Evolutionary conservation across 352 stramenopile species (phyloP), one percentile per base, ranked within the genome.

Genomic region (Pythium scleroteichum): DNA sequence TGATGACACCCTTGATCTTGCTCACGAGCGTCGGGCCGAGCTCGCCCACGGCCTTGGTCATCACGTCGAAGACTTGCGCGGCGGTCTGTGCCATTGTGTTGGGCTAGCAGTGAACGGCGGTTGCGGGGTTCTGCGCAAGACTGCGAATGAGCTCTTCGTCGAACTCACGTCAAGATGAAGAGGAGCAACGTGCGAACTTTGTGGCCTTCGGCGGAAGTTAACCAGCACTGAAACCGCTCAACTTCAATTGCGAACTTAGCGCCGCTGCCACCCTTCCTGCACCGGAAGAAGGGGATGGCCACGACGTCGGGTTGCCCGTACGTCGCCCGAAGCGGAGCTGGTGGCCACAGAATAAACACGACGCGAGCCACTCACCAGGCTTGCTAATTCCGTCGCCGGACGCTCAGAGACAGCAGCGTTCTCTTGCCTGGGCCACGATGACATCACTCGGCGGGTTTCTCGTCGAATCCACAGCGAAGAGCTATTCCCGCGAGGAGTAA

Each of bases 1-100:
- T 91, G 64, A 94, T 92, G 22, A 76, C 67, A 50, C 80, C 82
- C 58, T 94, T 92, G 59, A 94, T 72, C 57, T 90, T 89, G 41
- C 45, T 75, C 60, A 90, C 78, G 53, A 94, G 77, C 61, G 78
- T 76, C 53, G 78, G 78, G 39, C 84, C 84, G 33, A 87, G 61
- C 59, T 90, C 79, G 55, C 77, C 78, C 53, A 93, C 79, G 52
- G 83, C 79, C 26, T 71, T 66, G 44, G 66, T 74, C 81, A 93
- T 91, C 53, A 83, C 69, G 26, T 73, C 71, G 72, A 93, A 93
- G 64, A 90, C 60, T 67, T 91, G 78, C 16, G 73, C 68, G 17
- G 83, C 76, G 49, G 61, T 73, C 53, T 68, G 51, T 35, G 73
- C 62, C 74, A 82, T 86, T 13, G 7, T 55, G 32, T n/a, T 29